Conservation (phyloP, 2,329 filamentous ascomycete species). For the Penicillium sp. region DNA sequence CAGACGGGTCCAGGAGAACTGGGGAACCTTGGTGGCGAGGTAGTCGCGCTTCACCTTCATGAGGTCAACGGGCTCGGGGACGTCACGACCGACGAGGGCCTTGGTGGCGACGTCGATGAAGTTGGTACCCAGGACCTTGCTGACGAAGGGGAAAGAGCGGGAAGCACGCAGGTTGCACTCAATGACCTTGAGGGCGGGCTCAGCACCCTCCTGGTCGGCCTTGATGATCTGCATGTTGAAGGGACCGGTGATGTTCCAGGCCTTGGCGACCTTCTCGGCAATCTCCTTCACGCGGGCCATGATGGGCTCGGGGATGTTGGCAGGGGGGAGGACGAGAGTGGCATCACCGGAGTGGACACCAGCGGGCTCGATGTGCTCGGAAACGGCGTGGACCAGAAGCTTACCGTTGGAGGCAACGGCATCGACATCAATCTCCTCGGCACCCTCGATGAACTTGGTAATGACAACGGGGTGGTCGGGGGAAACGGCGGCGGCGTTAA, state of each 20-base stretch:
- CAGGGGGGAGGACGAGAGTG: constrained; percentile 87
- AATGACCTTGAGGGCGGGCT: constrained; percentile 86
- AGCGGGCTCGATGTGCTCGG: constrained; percentile 94
- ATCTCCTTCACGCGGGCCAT: constrained; percentile 93
- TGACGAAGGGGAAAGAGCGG: constrained; percentile 96
- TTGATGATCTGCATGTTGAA: constrained; percentile 99
- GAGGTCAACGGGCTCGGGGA: constrained; percentile 81
- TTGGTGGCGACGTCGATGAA: constrained; percentile 96
- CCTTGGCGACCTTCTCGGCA: constrained; percentile 91
- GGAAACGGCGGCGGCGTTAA: constrained; percentile 85
- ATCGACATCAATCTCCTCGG: constrained; percentile 94
- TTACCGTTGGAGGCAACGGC: constrained; percentile 85
- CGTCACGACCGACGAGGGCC: constrained; percentile 80
- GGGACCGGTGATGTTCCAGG: constrained; percentile 94
- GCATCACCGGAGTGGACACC: constrained; percentile 98
- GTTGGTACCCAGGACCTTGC: constrained; percentile 94
- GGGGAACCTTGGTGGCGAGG: constrained; percentile 94
- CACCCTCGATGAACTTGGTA: constrained; percentile 96
- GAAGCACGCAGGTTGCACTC: constrained; percentile 98
- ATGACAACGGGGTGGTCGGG: constrained; percentile 98
- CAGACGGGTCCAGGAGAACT: constrained; percentile 98
- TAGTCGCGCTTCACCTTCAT: constrained; percentile 91
- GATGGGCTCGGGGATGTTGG: constrained; percentile 71
- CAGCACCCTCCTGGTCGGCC: constrained; percentile 73
- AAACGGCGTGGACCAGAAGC: constrained; percentile 86